Evolutionary conservation across 2,329 filamentous ascomycete species (phyloP), one percentile per base, ranked within the genome.

Genomic region (Pezicula radicicola): DNA sequence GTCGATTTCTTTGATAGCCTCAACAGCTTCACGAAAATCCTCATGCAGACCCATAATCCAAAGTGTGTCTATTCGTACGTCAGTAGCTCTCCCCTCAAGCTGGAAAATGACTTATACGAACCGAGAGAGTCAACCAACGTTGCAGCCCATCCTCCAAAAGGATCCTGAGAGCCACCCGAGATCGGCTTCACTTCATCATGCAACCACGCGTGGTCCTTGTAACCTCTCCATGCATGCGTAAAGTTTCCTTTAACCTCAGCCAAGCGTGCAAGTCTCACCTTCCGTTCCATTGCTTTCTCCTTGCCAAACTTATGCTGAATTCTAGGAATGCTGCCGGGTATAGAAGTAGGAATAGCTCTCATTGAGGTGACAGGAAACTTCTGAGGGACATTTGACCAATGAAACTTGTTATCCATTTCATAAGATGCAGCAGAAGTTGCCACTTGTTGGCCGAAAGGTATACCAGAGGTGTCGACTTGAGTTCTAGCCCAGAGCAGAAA

Each of bases 61-160:
- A 3, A 95, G 75, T 0, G 89, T 91, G 64, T 95, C 89, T 40
- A 21, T 40, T 13, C 8, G 8, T 16, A 16, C n/a, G 15, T 16
- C 13, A 16, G 10, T 16, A 15, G 12, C 9, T 40, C 6, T 21
- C 15, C 3, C 6, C 8, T 9, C 15, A 40, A 8, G 37, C 7
- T 33, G 4, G 10, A 40, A 7, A 3, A 15, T 16, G 10, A 16
- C 10, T 16, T 40, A 16, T 16, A 16, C 37, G 8, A 21, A 40
- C 37, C 37, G 48, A 91, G 72, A 1, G 82, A 76, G 71, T 96
- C 90, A 6, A 96, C 87, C 53, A 96, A 66, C 0, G 91, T 93
- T 9, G 90, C 90, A 18, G 88, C 88, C 90, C 90, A 96, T 44
- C 87, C 89, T 64, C 89, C 92, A 69, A 96, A 96, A 0, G 89